Base-by-base conservation (phyloP, 2,329 filamentous ascomycete species). In the Helminthosporium solani region DNA sequence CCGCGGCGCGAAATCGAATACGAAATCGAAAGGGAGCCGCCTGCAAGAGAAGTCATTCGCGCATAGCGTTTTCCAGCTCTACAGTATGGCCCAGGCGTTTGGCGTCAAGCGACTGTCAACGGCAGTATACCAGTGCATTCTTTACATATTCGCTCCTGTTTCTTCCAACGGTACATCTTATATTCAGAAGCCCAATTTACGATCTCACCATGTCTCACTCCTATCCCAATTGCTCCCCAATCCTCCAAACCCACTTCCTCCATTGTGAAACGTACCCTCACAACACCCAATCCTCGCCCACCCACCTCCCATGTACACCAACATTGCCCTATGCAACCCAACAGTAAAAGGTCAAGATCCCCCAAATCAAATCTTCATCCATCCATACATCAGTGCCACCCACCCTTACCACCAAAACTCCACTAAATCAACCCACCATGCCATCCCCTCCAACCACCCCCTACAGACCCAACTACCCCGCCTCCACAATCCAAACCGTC, bases 1-100 rank as follows among this genome's bases (percentile, higher is more conserved):
- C 70, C 84, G 60, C 71, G 83, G 78, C 78, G 83, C 70, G 80
- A 90, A 73, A 89, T 89, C 70, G 87, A 92, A 73, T 87, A 88
- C 67, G 87, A 90, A 71, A 82, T 86, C 47, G 86, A 89, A 70
- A 77, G 77, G 44, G 81, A 81, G 60, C 77, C 75, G 36, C 74
- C 75, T 54, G 54, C 64, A 21, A 57, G 67, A 50, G 59, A 72
- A 44, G 52, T 57, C 44, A 48, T 70, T 46, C 57, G 56, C 15
- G 28, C 28, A 33, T 41, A 31, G 19, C 19, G 18, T 19, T 23
- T 15, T n/a, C 28, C 8, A 19, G 3, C n/a, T 11, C 12, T 6
- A 33, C 9, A 3, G 28, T 9, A 31, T 21, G 6, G 16, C n/a
- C n/a, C n/a, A 19, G 39, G 28, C 39, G 39, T 41, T 41, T 12